Percentiles rank a stretch among this genome's conserved stretches.
phyloP scores from a whole-genome alignment of 129 eudicot genomes.

The Tanacetum coccineum region DNA sequence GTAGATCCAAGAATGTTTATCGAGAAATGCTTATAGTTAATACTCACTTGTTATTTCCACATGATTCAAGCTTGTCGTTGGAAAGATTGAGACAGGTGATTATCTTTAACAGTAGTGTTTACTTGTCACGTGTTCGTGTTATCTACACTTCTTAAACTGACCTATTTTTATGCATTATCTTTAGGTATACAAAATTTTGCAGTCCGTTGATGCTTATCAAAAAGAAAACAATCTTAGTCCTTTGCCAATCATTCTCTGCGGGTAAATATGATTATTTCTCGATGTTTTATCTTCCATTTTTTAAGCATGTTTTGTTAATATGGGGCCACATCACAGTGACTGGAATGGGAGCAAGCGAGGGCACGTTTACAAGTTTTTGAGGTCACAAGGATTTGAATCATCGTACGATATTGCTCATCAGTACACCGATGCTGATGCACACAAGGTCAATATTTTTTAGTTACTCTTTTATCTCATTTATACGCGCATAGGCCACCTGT shows the following conservation, averaged over 20 bases:
- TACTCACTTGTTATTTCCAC: constrained; percentile 58
- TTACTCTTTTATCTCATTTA: not conserved
- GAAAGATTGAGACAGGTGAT: constrained; percentile 79
- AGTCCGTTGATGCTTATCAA: constrained; percentile 73
- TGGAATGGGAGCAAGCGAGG: constrained; percentile 99
- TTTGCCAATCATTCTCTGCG: constrained; percentile 87
- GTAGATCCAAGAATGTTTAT: constrained; percentile 25
- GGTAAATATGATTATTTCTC: constrained; percentile 40
- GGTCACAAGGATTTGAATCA: constrained; percentile 96
- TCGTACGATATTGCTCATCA: constrained; percentile 97
- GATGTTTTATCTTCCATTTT: not conserved
- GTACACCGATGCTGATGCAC: constrained; percentile 92
- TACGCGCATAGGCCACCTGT: not conserved
- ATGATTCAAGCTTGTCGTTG: constrained; percentile 61
- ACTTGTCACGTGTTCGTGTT: not conserved
- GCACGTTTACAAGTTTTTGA: constrained; percentile 79
- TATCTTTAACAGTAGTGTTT: not conserved
- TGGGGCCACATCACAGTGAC: constrained; percentile 41
- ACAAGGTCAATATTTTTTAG: constrained; percentile 48
- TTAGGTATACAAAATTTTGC: constrained; percentile 87
- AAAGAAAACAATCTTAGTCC: constrained; percentile 85
- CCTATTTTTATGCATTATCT: constrained; percentile 2
- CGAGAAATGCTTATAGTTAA: constrained; percentile 41
- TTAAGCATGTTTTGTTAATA: not conserved
- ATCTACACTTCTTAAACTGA: constrained; percentile 12